Conservation (phyloP, 768 basidiomycete genomes). For the Panus rudis region DNA sequence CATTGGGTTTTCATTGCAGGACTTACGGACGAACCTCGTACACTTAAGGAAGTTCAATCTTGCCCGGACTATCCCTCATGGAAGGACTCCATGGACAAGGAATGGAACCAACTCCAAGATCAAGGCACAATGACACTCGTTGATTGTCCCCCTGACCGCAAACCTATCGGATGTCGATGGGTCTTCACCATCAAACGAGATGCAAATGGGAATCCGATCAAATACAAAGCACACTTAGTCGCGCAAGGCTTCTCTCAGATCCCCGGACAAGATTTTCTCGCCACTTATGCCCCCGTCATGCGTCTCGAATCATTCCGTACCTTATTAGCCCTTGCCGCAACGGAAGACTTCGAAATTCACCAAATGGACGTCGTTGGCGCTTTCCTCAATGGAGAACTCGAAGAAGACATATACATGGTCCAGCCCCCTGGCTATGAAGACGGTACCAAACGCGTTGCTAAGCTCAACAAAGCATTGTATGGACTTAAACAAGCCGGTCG, state of each 20-base stretch:
- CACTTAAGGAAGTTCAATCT: constrained; percentile 1
- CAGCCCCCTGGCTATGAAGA: constrained; percentile 8
- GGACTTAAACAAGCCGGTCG: neutral
- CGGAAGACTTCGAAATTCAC: constrained; percentile 1
- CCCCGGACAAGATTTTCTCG: constrained; percentile 27
- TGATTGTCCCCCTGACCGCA: constrained; percentile 22
- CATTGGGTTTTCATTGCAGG: constrained; percentile 25
- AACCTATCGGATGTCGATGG: constrained; percentile 27
- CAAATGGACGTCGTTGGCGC: constrained; percentile 1
- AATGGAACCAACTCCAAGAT: constrained; percentile 7
- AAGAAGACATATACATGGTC: constrained; percentile 6
- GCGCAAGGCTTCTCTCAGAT: constrained; percentile 28
- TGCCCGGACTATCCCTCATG: constrained; percentile 8
- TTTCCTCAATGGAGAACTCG: constrained; percentile 1
- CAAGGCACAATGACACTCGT: constrained; percentile 15
- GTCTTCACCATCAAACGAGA: constrained; percentile 34
- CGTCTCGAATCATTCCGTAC: constrained; percentile 13
- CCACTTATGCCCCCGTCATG: constrained; percentile 27
- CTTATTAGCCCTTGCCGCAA: constrained; percentile 1
- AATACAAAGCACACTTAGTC: constrained; percentile 33
- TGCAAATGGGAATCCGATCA: constrained; percentile 25
- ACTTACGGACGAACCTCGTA: neutral
- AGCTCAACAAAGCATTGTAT: neutral
- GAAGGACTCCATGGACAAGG: constrained; percentile 12
- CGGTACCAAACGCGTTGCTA: neutral